Conservation (phyloP, 2,329 filamentous ascomycete species). For the Endocalyx cinctus region DNA sequence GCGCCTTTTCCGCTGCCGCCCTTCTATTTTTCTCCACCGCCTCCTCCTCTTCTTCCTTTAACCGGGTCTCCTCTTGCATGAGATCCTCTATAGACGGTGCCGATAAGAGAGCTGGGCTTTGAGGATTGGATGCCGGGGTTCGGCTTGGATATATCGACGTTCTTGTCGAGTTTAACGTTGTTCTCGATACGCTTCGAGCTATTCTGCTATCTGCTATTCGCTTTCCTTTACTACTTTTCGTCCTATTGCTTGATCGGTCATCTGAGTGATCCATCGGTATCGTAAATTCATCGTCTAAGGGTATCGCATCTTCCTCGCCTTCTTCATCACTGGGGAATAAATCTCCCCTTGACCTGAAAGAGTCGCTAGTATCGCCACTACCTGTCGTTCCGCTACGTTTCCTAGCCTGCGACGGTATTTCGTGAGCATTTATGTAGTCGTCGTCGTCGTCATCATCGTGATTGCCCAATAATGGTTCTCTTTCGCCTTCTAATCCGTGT, state of each 20-base stretch:
- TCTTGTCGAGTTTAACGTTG: conserved; percentile 45
- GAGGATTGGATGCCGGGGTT: conserved; percentile 23
- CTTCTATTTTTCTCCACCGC: conserved; percentile 48
- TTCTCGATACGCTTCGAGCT: conserved; percentile 53
- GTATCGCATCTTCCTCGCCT: conserved; percentile 90
- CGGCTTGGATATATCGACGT: conserved; percentile 19
- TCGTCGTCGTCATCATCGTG: conserved; percentile 12
- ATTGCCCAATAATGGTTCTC: conserved; percentile 61
- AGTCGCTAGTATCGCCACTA: conserved; percentile 79
- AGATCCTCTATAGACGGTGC: conserved; percentile 48
- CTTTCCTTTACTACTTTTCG: conserved; percentile 57
- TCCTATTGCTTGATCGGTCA: conserved; percentile 65
- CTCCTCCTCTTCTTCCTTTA: conserved; percentile 48
- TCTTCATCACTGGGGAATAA: conserved; percentile 82
- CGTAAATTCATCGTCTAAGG: conserved; percentile 87
- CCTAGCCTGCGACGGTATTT: conserved; percentile 36
- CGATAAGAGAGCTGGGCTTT: conserved; percentile 32
- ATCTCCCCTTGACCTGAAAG: conserved; percentile 81
- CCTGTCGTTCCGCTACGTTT: conserved; percentile 74
- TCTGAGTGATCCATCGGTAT: conserved; percentile 76
- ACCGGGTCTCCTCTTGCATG: conserved; percentile 46
- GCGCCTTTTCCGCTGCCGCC: conserved; percentile 48
- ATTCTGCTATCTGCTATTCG: conserved; percentile 35
- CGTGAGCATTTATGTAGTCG: too few relatives aligned
- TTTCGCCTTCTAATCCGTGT: conserved; percentile 46